Evolutionary conservation across 1,284 basidiomycete genomes (phyloP), one percentile per base, ranked within the genome.

Genomic region (Rhodofomes roseus): DNA sequence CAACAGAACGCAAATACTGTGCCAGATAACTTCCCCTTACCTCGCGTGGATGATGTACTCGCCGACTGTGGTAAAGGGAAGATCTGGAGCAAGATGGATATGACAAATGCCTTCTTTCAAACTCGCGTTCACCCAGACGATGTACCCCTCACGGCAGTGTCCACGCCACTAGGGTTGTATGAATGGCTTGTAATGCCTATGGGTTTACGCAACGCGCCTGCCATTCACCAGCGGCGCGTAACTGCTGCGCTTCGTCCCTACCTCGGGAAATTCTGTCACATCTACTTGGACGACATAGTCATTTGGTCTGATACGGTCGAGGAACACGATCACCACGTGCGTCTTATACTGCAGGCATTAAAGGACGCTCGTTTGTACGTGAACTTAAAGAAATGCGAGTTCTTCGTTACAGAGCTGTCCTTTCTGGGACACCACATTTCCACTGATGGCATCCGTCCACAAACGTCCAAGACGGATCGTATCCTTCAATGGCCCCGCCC

Each of bases 71-170:
- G 64, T 0, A 70, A 69, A 46, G 74, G 72, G 0, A 70, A 68
- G 43, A 64, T 74, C 18, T 78, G 68, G 66, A 70, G 56, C 0
- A 76, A 71, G 34, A 63, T 79, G 0, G 76, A 79, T 58, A 76
- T 79, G 72, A 79, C 77, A 0, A 74, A 79, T 57, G 65, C 69
- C 0, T 79, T 79, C 60, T 79, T 76, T 60, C 77, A 77, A 56
- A 79, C 72, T 0, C 55, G 63, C 0, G 63, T 79, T 4, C 31
- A 34, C 11, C 31, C 31, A 5, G 31, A 34, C 31, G 31, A 34
- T 11, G 31, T 34, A 34, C 31, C 4, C 11, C 4, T 5, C 37
- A 60, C 62, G 11, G 59, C 59, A 0, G 58, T 63, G 29, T 31
- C 44, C 3, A 63, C 59, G 1, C 59, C 34, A 20, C 27, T 57